Conservation (phyloP, 129 eudicot genomes). For the Dittrichia graveolens region DNA sequence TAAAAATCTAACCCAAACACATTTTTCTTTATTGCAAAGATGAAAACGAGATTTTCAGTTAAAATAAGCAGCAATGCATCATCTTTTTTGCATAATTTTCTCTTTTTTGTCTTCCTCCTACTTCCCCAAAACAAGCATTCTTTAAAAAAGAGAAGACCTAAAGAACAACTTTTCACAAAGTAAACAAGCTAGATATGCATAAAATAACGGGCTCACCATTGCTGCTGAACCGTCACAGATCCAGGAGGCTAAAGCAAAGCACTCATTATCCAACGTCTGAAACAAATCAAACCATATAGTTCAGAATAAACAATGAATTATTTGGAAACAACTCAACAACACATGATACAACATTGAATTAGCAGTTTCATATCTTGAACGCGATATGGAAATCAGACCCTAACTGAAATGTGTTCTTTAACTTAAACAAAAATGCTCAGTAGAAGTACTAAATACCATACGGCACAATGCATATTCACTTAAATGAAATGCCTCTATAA, state of each 20-base stretch:
- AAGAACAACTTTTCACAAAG: not conserved
- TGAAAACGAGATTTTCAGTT: constrained; percentile 2
- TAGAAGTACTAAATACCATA: not conserved
- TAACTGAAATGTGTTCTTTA: not conserved
- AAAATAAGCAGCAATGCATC: not conserved
- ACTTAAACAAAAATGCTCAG: not conserved
- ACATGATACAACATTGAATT: not conserved
- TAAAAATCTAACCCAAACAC: constrained; percentile 19
- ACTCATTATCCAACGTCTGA: not conserved
- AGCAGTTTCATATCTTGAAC: not conserved
- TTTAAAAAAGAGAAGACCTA: not conserved
- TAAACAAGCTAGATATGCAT: constrained; percentile 4
- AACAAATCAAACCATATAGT: not conserved
- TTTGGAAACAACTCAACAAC: not conserved
- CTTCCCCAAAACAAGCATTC: not conserved
- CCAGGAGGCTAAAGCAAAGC: not conserved
- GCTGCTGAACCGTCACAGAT: constrained; percentile 5
- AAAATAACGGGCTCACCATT: constrained; percentile 24
- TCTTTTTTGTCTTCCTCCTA: not conserved
- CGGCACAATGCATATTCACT: not conserved
- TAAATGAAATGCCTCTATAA: not conserved
- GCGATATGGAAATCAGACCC: not conserved
- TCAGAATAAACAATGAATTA: not conserved
- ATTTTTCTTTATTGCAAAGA: constrained; percentile 5
- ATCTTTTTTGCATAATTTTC: constrained; percentile 3